These are phyloP conservation scores for Smittium culicis DNA, from an alignment of 371 early-diverging fungal genomes.

Conservation along the genomic window DNA sequence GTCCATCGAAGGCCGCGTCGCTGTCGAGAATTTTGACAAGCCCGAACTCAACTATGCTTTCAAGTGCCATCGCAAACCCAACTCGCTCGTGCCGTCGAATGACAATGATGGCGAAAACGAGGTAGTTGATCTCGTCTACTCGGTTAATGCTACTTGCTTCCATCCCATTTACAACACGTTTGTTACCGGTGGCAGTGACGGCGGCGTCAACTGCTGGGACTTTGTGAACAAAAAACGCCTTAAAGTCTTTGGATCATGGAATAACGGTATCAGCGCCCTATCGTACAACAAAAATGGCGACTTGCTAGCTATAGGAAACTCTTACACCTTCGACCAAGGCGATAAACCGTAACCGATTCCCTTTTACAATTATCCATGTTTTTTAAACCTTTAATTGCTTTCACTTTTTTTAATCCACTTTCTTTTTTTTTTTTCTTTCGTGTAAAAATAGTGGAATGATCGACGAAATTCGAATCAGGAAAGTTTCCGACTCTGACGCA, in stretches of 20 bases:
- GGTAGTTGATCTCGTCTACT: constrained; percentile 75
- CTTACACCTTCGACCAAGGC: constrained; percentile 89
- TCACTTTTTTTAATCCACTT: not conserved
- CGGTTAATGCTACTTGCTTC: constrained; percentile 85
- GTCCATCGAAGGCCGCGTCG: constrained; percentile 89
- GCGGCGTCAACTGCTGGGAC: constrained; percentile 87
- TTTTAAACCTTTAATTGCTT: not conserved
- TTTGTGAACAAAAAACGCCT: constrained; percentile 76
- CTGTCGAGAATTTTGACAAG: constrained; percentile 76
- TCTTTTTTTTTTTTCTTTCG: too few relatives aligned
- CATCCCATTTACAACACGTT: constrained; percentile 89
- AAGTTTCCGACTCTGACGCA: constrained; percentile 49
- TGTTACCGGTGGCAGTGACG: constrained; percentile 89
- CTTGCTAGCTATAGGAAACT: constrained; percentile 72
- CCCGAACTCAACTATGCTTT: constrained; percentile 76
- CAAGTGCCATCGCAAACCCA: constrained; percentile 78
- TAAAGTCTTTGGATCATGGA: constrained; percentile 60
- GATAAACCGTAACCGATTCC: constrained; percentile 61
- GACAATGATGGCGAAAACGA: too few relatives aligned
- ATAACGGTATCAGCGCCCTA: constrained; percentile 70
- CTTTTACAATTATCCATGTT: not conserved
- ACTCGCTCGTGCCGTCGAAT: too few relatives aligned
- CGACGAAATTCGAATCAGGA: constrained; percentile 62
- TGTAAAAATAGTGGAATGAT: constrained; percentile 24
- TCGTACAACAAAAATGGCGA: constrained; percentile 64